Base-by-base conservation (phyloP, 1,139 yeast species). In the Maudiozyma humilis region DNA sequence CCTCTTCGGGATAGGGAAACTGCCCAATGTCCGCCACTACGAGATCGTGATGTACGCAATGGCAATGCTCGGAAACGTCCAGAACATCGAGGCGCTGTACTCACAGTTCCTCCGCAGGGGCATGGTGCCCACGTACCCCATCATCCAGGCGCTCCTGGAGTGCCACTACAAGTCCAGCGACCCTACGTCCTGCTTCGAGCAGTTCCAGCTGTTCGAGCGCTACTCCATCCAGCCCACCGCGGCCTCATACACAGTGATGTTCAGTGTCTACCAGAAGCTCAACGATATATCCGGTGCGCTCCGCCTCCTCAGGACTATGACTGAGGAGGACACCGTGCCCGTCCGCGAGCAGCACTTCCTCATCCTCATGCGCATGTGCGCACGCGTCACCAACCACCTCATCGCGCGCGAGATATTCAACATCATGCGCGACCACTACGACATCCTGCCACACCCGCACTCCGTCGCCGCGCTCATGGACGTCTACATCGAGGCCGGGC, bases 1-100 rank as follows among this genome's bases (percentile, higher is more conserved):
- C 2, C 67, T 82, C 60, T 74, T 78, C 49, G 80, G 80, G 1
- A 65, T 71, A 20, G 81, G 79, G 1, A 67, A 74, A 36, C 62
- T 75, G 19, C 84, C 88, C 0, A 72, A 72, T 41, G 64, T 74
- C 13, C 58, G 66, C 4, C 88, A 83, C 56, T 84, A 83, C 57
- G 71, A 76, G 3, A 71, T 78, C 31, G 78, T 82, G 4, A 77
- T 87, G 76, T 65, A 69, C 44, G 79, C 87, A 0, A 66, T 85
- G 48, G 78, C 86, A 0, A 57, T 63, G 7, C 63, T 76, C 38
- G 87, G 87, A 0, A 78, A 80, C 25, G 58, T 65, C 3, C 70
- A 70, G 13, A 73, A 78, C 47, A 74, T 82, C 12, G 73, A 77
- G 34, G 65, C 67, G 43, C 66, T 85, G 15, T 78, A 70, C 63